Base-by-base conservation (phyloP, 129 eudicot genomes). In the Flaveria robusta region DNA sequence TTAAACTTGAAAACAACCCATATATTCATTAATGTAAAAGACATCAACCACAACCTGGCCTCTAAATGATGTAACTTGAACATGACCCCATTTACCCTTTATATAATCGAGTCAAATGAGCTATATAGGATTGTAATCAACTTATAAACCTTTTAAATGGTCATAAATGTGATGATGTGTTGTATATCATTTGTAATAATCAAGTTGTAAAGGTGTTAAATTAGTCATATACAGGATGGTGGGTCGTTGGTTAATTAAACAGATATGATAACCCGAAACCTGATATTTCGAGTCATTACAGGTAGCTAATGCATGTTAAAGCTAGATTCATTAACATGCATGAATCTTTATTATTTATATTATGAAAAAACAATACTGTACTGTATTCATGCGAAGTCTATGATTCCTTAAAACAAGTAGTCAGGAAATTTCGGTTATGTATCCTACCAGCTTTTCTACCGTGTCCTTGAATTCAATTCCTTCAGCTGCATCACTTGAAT, bases 401-500 rank as follows among this genome's bases (percentile, higher is more conserved):
- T 74, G 45, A 22, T 74, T 24, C 24, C 24, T 65, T 46, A 27
- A 47, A 50, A 27, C n/a, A n/a, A n/a, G 39, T 56, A 65, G 51
- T 18, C 11, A 20, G 5, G 31, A 65, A 68, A 19, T n/a, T 70
- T 66, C 13, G 8, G 47, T 31, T 46, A 59, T 16, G 49, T 51
- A 64, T 49, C 86, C 74, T 82, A 95, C 99, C 89, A 89, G 85
- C 76, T 86, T 89, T 60, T 91, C 97, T 76, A 91, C 97, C 66
- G 85, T 83, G 72, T 87, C 86, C 82, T 83, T 91, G 82, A 95
- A 87, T 78, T 86, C 79, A 76, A 51, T 95, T 78, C 92, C 97
- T 82, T 95, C 92, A 37, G 97, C 97, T 52, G 97, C 99, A 79
- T 80, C 77, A 77, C 79, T 75, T 27, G 99, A 95, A 82, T 95